phyloP scores from a whole-genome alignment of 129 eudicot genomes.

The Calendula officinalis region DNA sequence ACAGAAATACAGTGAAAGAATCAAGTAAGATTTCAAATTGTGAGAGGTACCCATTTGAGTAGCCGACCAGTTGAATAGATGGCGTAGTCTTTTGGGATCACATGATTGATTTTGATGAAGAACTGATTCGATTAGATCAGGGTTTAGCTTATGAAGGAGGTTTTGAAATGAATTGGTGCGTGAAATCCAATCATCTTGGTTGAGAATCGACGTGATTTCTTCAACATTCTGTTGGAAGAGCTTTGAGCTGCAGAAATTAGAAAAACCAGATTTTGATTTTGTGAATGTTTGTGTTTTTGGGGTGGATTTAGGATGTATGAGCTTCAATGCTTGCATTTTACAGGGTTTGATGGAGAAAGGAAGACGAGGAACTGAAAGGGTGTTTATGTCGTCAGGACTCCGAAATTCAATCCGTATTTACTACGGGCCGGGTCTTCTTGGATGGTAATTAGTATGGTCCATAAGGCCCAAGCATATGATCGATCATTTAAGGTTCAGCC shows the following conservation, averaged over 20 bases:
- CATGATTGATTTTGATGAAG: conserved; percentile 37
- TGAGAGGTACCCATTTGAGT: conserved; percentile 53
- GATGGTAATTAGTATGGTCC: no score
- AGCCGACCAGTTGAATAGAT: conserved; percentile 63
- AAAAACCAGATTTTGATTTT: conserved; percentile 13
- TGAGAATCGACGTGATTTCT: conserved; percentile 49
- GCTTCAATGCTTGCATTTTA: conserved; percentile 21
- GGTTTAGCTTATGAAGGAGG: conserved; percentile 36
- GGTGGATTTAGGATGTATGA: conserved; percentile 12
- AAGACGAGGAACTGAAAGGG: not conserved
- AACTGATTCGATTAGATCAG: conserved; percentile 55
- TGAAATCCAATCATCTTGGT: conserved; percentile 37
- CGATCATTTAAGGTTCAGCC: no score
- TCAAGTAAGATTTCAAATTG: conserved; percentile 29
- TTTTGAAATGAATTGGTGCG: conserved; percentile 45
- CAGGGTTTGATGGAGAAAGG: not conserved
- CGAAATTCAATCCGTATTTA: no score
- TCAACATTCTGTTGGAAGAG: conserved; percentile 10
- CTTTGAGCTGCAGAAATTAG: conserved; percentile 6
- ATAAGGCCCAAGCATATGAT: no score
- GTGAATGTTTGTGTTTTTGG: not conserved
- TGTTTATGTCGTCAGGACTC: no score
- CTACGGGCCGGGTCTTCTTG: no score
- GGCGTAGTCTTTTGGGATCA: conserved; percentile 46
- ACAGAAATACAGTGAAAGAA: conserved; percentile 26